These are phyloP conservation scores for Metarhizium humberi DNA, from an alignment of 2,329 filamentous ascomycete genomes.

Conservation along the genomic window DNA sequence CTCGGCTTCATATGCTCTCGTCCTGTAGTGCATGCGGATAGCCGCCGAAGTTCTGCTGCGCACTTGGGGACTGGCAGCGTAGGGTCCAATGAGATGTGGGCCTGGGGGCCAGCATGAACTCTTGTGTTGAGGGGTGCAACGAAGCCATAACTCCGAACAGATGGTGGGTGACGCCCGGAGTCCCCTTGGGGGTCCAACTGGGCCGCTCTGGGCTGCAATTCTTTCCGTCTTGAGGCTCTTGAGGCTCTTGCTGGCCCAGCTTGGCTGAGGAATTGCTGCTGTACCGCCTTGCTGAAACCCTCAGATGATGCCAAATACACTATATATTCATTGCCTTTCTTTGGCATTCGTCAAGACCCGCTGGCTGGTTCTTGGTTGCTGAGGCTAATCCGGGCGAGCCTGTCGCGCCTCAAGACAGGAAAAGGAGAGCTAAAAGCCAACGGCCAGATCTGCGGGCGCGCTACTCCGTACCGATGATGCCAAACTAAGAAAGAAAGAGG, in stretches of 20 bases:
- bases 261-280: not conserved
- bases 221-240: not conserved
- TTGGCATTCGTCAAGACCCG: not conserved
- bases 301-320: not conserved
- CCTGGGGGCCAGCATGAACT: slow-evolving; percentile 3
- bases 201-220: not conserved
- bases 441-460: not conserved
- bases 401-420: not conserved
- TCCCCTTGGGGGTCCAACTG: not conserved
- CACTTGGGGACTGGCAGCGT: slow-evolving; percentile 1
- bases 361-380: not conserved
- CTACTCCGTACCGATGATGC: not conserved
- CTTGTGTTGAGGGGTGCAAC: not conserved
- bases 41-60: slow-evolving; percentile 16
- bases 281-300: not conserved
- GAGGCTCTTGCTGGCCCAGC: not conserved
- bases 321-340: not conserved
- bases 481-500: not conserved
- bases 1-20: slow-evolving; percentile 8
- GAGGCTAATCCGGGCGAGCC: not conserved
- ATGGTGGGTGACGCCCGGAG: not conserved
- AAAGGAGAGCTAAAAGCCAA: not conserved
- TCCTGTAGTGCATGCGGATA: slow-evolving; percentile 22
- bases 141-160: not conserved
- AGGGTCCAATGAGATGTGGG: slow-evolving; percentile 2